phyloP scores from a whole-genome alignment of 306 rosid genomes.

The Cucumis cinereus region DNA sequence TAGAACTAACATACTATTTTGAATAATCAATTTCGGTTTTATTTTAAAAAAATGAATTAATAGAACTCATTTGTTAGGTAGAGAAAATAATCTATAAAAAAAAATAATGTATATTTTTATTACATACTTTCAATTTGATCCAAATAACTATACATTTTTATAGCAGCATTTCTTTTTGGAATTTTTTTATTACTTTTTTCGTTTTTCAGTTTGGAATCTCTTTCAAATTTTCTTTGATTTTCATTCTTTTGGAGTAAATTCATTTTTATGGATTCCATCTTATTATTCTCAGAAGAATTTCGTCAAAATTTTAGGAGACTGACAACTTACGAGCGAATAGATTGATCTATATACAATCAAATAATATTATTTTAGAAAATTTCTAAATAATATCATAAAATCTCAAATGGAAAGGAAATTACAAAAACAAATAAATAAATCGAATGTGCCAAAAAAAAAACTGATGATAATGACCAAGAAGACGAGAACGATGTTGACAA shows the following conservation, averaged over 20 bases:
- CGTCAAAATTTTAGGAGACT: background rate
- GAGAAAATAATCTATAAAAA: background rate
- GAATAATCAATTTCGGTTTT: too few species aligned
- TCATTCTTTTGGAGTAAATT: background rate
- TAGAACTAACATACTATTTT: background rate
- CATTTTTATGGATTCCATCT: background rate
- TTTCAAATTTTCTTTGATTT: background rate
- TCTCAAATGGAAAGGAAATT: background rate
- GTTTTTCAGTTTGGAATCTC: background rate
- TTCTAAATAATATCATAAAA: background rate
- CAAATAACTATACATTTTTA: background rate
- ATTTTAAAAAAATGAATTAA: too few species aligned
- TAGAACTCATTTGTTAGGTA: too few species aligned
- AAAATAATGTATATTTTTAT: too few species aligned
- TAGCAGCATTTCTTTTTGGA: background rate
- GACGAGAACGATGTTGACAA: background rate
- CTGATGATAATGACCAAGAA: background rate
- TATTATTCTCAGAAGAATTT: background rate
- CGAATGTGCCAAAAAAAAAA: background rate
- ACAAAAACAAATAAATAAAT: background rate
- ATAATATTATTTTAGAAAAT: background rate
- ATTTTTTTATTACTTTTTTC: background rate
- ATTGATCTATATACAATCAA: background rate
- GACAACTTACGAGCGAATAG: background rate
- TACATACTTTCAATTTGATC: background rate